A percentile compares a stretch with the other conserved stretches of the same genome.
Evolutionary conservation across 2,329 filamentous ascomycete species (phyloP).

Genomic region (Aspergillus floridensis): DNA sequence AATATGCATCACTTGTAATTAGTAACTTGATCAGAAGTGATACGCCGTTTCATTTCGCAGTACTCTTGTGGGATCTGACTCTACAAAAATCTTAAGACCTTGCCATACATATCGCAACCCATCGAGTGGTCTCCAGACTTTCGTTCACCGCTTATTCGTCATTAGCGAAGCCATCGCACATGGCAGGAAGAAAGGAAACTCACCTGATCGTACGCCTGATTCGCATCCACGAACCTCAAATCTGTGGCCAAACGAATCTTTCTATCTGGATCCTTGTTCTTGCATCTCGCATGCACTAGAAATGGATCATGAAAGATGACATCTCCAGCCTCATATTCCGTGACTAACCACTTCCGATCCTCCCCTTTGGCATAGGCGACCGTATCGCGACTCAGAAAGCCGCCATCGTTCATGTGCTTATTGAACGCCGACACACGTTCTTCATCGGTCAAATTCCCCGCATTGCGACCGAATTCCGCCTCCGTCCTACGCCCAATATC

Average conservation of each 20-base stretch:
- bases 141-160: neutral
- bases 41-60: neutral
- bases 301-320: constrained; percentile 42
- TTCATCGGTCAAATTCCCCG: neutral
- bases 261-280: constrained; percentile 37
- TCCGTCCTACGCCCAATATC: constrained; percentile 6
- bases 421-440: constrained; percentile 20
- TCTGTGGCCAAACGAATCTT: constrained; percentile 39
- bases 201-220: constrained; percentile 45
- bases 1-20: neutral
- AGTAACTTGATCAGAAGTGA: neutral
- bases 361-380: constrained; percentile 19
- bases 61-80: neutral
- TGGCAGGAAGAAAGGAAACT: neutral
- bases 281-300: constrained; percentile 37
- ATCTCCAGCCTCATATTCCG: constrained; percentile 33
- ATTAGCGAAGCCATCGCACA: no score
- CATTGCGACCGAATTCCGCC: neutral
- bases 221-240: constrained; percentile 38
- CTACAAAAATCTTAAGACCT: no score
- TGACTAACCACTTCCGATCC: constrained; percentile 31
- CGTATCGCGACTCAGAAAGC: constrained; percentile 16
- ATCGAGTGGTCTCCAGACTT: constrained; percentile 1
- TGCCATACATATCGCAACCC: neutral
- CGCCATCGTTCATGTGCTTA: constrained; percentile 23